Percentiles rank a stretch among this genome's conserved stretches.
phyloP scores from a whole-genome alignment of 345 rosid species.

The Garcia nutans region DNA sequence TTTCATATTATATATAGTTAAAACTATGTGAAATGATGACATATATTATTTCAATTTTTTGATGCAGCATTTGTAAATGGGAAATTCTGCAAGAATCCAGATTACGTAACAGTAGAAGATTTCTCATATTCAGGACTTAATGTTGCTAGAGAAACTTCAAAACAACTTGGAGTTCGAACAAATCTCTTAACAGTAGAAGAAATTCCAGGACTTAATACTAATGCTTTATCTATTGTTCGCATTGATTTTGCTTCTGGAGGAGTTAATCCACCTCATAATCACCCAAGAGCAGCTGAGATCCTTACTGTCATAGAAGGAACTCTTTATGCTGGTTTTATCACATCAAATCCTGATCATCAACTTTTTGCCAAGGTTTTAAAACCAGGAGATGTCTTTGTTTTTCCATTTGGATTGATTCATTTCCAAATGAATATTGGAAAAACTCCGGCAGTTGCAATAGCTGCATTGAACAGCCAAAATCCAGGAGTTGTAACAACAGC shows the following conservation, averaged over 20 bases:
- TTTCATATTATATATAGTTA: too few species aligned
- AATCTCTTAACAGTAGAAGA: constrained; percentile 3
- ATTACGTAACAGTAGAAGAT: neutral
- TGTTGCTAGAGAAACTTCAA: neutral
- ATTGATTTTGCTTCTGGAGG: constrained; percentile 15
- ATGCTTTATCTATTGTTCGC: constrained; percentile 11
- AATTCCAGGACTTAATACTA: constrained; percentile 14
- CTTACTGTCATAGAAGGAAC: constrained; percentile 6
- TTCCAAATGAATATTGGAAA: too few species aligned
- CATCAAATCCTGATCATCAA: constrained; percentile 8
- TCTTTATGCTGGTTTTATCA: constrained; percentile 10
- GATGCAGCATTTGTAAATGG: constrained; percentile 19
- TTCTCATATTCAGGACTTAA: constrained; percentile 15
- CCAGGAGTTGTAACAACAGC: too few species aligned
- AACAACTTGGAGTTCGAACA: constrained; percentile 9
- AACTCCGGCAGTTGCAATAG: too few species aligned
- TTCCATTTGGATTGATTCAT: too few species aligned
- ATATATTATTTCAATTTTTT: too few species aligned
- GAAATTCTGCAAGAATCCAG: constrained; percentile 21
- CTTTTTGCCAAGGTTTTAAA: constrained; percentile 12
- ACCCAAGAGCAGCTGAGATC: constrained; percentile 10
- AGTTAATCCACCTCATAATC: constrained; percentile 13
- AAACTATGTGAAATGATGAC: too few species aligned
- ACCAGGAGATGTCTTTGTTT: too few species aligned
- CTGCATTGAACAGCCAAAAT: too few species aligned